A percentile compares a stretch with the other conserved stretches of the same genome.
phyloP scores from a whole-genome alignment of 805 yeast genomes.

The Cyberlindnera sargentensis region DNA sequence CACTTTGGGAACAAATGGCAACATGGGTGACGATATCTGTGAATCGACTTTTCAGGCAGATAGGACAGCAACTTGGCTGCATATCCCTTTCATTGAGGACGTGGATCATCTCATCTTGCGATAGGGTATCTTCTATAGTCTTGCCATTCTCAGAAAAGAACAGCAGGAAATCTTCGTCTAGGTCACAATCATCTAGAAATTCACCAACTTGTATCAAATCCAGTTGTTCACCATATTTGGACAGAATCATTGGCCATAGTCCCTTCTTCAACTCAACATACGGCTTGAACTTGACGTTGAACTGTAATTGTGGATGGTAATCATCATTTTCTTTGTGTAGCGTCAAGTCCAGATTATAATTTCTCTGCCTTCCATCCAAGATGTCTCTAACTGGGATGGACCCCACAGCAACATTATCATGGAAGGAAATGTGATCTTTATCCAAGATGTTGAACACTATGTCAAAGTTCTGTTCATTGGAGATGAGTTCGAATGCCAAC shows the following conservation, averaged over 20 bases:
- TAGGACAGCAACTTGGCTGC: slow-evolving; percentile 58
- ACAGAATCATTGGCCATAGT: slow-evolving; percentile 62
- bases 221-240: slow-evolving; percentile 38
- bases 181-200: slow-evolving; percentile 10
- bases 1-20: slow-evolving; percentile 76
- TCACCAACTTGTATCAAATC: slow-evolving; percentile 52
- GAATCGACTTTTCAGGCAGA: slow-evolving; percentile 70
- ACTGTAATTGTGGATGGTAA: slow-evolving; percentile 46
- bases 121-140: slow-evolving; percentile 32
- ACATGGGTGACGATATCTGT: slow-evolving; percentile 77
- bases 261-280: slow-evolving; percentile 57
- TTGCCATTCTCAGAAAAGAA: slow-evolving; percentile 15
- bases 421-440: slow-evolving; percentile 74
- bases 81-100: slow-evolving; percentile 38
- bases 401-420: slow-evolving; percentile 73
- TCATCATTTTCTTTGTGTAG: slow-evolving; percentile 17
- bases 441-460: slow-evolving; percentile 73
- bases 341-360: slow-evolving; percentile 31
- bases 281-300: slow-evolving; percentile 60
- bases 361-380: slow-evolving; percentile 11
- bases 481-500: slow-evolving; percentile 68
- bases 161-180: slow-evolving; percentile 16
- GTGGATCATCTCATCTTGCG: slow-evolving; percentile 46
- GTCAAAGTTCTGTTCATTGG: slow-evolving; percentile 57
- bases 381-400: slow-evolving; percentile 49